Conservation (phyloP, 345 rosid genomes). For the Abelmoschus esculentus region DNA sequence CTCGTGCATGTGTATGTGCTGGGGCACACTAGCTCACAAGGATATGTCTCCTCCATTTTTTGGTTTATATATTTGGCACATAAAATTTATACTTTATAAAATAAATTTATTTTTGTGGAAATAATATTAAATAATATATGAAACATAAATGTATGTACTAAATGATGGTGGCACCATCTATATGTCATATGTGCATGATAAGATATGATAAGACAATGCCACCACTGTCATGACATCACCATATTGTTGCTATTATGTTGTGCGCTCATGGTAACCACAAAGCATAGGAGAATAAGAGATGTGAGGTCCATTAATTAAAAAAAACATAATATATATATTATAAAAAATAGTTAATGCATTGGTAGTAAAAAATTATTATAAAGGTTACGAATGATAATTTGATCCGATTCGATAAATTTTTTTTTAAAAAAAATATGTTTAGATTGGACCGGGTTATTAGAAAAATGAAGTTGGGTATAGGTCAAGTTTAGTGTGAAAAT, state of each 20-base stretch:
- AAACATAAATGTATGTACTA: background rate
- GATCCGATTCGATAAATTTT: too few relatives aligned
- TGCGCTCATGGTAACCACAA: background rate
- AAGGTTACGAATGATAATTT: too few relatives aligned
- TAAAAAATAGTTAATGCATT: too few relatives aligned
- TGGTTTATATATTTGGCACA: background rate
- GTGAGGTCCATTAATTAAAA: background rate
- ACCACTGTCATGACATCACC: background rate
- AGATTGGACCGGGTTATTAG: too few relatives aligned
- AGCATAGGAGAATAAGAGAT: background rate
- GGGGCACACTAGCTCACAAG: background rate
- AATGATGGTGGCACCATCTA: background rate
- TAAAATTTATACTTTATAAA: too few relatives aligned
- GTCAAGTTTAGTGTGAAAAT: too few relatives aligned
- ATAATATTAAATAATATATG: background rate
- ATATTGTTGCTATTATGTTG: slow-evolving; percentile 7
- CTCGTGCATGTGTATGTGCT: slow-evolving; percentile 1
- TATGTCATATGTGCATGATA: background rate
- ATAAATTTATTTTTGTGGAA: too few relatives aligned
- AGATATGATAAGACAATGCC: background rate
- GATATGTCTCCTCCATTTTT: slow-evolving; percentile 6
- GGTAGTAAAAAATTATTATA: too few relatives aligned
- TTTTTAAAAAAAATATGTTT: too few relatives aligned
- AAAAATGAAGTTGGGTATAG: too few relatives aligned
- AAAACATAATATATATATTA: background rate